Evolutionary conservation across 2,329 filamentous ascomycete species (phyloP), one percentile per base, ranked within the genome.

Genomic region (Trichophyton mentagrophytes): DNA sequence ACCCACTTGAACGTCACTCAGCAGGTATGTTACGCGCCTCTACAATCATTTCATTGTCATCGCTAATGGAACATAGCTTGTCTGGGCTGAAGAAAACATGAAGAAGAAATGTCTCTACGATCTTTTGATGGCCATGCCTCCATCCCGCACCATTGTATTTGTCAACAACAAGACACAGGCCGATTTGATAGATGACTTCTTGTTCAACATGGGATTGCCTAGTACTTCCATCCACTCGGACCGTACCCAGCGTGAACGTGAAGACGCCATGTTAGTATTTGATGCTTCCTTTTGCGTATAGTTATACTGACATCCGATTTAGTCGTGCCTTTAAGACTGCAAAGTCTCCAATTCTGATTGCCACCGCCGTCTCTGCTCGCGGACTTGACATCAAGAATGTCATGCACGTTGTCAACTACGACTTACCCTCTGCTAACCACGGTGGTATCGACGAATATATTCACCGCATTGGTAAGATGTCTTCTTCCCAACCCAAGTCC

Each of bases 371-470:
- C 58, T 85, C 87, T 58, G 88, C 90, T 69, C 90, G 93, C 67
- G 93, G 93, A 5, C 85, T 96, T 38, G 91, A 97, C 67, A 86
- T 96, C 40, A 83, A 83, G 61, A 90, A 93, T 65, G 86, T 97
- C 4, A 84, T 86, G 77, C 90, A 96, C 65, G 88, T 99, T 63
- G 86, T 99, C 80, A 97, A 99, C 75, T 97, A 85, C 67, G 91
- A 97, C 63, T 78, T 97, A 1, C 92, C 92, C 0, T 84, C 80
- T 3, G 75, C 79, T 49, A 78, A 84, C 0, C 81, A 92, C 66
- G 90, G 90, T n/a, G 92, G 91, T 1, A 95, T 96, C 61, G 85
- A 89, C 57, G 93, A 97, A 71, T 99, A 97, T 67, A 85, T 88
- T 27, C 93, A 99, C 70, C 89, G 93, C 11, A 97, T 97, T 70